phyloP scores from a whole-genome alignment of 2,329 filamentous ascomycete genomes.

The Hypoxylon sp. region DNA sequence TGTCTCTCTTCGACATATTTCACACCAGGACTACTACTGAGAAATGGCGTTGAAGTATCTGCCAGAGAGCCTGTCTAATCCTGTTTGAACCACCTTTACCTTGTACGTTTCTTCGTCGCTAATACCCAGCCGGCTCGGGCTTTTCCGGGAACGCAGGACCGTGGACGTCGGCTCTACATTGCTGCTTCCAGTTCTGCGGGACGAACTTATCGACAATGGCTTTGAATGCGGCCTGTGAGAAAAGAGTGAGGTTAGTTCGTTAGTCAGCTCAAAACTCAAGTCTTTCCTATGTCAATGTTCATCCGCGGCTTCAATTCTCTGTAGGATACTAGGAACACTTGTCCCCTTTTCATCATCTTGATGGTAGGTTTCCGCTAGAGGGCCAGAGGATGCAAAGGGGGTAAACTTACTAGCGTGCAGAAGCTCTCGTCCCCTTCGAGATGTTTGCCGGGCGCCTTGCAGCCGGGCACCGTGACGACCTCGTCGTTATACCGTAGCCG shows the following conservation, averaged over 20 bases:
- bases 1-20: background rate
- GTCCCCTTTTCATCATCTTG: background rate
- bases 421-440: conserved; percentile 87
- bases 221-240: conserved; percentile 86
- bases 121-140: conserved; percentile 66
- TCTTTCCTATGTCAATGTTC: too few species aligned
- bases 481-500: conserved; percentile 91
- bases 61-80: too few species aligned
- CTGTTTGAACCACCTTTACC: background rate
- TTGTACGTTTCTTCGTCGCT: conserved; percentile 13
- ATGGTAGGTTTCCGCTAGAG: background rate
- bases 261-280: background rate
- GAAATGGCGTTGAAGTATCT: background rate
- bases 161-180: conserved; percentile 61
- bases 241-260: background rate
- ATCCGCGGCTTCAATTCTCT: background rate
- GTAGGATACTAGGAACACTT: background rate
- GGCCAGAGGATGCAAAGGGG: background rate
- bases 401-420: conserved; percentile 79
- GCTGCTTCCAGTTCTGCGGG: conserved; percentile 77
- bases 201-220: conserved; percentile 90
- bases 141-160: conserved; percentile 60
- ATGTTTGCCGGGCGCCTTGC: conserved; percentile 80
- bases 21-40: background rate
- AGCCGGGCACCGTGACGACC: conserved; percentile 84